Conservation (phyloP, 176 grass and related monocot genomes). For the Musa troglodytarum region DNA sequence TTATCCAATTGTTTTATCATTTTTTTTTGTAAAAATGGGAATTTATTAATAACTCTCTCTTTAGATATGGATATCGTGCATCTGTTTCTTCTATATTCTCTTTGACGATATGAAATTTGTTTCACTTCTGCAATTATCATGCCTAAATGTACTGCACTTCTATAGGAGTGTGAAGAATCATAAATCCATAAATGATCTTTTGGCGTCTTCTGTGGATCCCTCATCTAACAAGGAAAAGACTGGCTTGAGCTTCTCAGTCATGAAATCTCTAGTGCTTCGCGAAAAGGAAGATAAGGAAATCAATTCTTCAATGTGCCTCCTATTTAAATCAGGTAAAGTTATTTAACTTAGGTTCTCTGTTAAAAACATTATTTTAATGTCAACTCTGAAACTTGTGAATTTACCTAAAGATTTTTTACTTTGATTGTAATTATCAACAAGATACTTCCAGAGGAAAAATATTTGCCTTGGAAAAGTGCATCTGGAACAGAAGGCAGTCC, state of each 20-base stretch:
- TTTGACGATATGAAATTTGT: neutral
- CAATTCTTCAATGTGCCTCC: conserved; percentile 45
- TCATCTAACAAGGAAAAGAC: conserved; percentile 65
- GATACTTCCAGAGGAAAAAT: conserved; percentile 54
- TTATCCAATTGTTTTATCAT: too few relatives aligned
- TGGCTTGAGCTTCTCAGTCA: conserved; percentile 71
- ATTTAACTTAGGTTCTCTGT: neutral
- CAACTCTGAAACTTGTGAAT: conserved; percentile 9
- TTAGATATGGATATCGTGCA: neutral
- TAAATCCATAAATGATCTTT: conserved; percentile 59
- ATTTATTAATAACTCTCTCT: neutral
- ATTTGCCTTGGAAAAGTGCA: conserved; percentile 23
- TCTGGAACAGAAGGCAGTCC: conserved; percentile 24
- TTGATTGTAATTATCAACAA: conserved; percentile 24
- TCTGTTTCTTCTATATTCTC: neutral
- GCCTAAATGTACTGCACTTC: neutral
- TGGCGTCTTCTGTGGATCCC: conserved; percentile 41
- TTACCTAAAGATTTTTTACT: conserved; percentile 18
- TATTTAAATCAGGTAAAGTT: conserved; percentile 69
- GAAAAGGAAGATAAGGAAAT: conserved; percentile 91
- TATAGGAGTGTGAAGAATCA: conserved; percentile 52
- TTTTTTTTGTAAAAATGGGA: neutral
- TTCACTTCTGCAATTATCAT: neutral
- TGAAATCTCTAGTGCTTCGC: conserved; percentile 86
- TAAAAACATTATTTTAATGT: neutral